Percentiles rank a stretch among this genome's conserved stretches.
These are phyloP conservation scores for Durotheca rogersii DNA, from an alignment of 495 filamentous ascomycete genomes.

Conservation along the genomic window DNA sequence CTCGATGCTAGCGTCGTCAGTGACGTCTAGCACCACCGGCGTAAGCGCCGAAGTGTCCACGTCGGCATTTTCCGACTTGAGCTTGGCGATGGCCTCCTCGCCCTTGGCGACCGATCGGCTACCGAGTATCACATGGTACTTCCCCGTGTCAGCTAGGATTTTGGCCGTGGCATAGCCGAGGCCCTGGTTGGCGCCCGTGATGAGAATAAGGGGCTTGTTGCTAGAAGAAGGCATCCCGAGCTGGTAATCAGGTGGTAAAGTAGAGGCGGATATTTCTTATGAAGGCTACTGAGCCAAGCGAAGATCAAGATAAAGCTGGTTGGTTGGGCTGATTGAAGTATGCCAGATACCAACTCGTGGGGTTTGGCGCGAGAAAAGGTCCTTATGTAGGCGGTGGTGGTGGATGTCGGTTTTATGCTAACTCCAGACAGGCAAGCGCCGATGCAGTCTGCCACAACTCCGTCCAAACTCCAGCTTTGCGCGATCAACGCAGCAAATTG, in stretches of 20 bases:
- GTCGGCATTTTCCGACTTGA: constrained; percentile 28
- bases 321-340: no score
- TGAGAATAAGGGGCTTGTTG: constrained; percentile 34
- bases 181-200: constrained; percentile 49
- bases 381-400: no score
- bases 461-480: no score
- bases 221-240: constrained; percentile 7
- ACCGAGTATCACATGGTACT: constrained; percentile 44
- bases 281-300: no score
- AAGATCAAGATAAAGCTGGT: no score
- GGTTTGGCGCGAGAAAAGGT: no score
- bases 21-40: constrained; percentile 45
- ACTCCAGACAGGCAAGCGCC: no score
- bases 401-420: no score
- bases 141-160: constrained; percentile 30
- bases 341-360: no score
- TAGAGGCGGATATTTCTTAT: no score
- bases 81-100: constrained; percentile 23
- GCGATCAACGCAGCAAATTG: no score
- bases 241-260: background rate
- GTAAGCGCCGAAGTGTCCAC: constrained; percentile 10
- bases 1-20: constrained; percentile 41
- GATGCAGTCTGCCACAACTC: no score
- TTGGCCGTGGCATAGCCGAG: constrained; percentile 42
- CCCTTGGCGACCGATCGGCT: constrained; percentile 36